A percentile compares a stretch with the other conserved stretches of the same genome.
Evolutionary conservation across 352 stramenopile species (phyloP).

Genomic region (Phytopythium kandeliae): DNA sequence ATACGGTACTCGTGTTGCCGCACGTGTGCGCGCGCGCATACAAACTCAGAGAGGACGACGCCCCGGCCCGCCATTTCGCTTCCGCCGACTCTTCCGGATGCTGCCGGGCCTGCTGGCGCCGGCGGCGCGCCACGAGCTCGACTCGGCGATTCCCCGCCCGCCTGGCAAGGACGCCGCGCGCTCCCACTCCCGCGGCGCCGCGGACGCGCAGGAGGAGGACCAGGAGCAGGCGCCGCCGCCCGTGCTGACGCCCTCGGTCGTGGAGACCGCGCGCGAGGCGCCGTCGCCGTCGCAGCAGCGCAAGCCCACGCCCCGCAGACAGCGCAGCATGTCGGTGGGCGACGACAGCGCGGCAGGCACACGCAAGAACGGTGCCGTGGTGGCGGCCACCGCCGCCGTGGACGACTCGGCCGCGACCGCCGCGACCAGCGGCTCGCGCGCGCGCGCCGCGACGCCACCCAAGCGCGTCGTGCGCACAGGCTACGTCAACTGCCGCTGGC

Average conservation of each 20-base stretch:
- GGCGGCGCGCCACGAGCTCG: background rate
- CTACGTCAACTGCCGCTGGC: constrained; percentile 73
- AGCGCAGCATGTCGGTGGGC: constrained; percentile 27
- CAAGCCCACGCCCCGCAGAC: background rate
- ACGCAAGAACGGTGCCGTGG: constrained; percentile 4
- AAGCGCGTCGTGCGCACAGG: constrained; percentile 59
- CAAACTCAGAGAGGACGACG: no score
- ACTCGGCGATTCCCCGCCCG: constrained; percentile 1
- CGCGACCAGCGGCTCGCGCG: constrained; percentile 7
- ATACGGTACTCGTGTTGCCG: no score
- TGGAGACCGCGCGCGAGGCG: background rate
- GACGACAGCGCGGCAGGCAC: constrained; percentile 19
- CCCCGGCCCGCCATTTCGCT: background rate
- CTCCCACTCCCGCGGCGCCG: background rate
- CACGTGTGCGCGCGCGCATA: no score
- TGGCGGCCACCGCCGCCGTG: background rate
- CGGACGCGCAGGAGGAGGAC: background rate
- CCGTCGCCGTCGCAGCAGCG: background rate
- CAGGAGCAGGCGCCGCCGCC: background rate
- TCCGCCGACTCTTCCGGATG: background rate
- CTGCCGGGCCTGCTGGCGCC: background rate
- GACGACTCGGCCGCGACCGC: constrained; percentile 9
- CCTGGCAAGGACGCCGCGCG: background rate
- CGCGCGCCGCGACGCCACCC: constrained; percentile 11
- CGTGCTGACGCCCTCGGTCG: background rate